Percentiles rank a stretch among this genome's conserved stretches.
Evolutionary conservation across 1,284 basidiomycete species (phyloP).

Genomic region (Butyriboletus appendiculatus): DNA sequence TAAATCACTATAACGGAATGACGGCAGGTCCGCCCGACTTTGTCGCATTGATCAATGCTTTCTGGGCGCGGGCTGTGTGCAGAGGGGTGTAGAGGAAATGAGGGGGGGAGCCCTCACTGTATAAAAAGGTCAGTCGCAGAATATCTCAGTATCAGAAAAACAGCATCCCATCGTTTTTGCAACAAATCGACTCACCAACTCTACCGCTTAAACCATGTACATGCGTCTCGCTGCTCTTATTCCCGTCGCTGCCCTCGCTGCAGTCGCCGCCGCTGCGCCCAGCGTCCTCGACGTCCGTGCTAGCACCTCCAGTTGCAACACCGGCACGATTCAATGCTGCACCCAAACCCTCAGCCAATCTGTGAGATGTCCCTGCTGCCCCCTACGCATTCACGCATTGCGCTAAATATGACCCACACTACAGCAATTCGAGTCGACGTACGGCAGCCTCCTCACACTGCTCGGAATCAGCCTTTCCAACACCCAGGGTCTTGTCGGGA

Average conservation of each 20-base stretch:
- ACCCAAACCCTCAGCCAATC: not conserved
- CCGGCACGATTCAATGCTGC: not conserved
- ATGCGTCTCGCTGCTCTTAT: slow-evolving; percentile 5
- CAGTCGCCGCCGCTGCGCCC: not conserved
- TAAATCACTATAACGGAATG: not conserved
- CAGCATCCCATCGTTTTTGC: not conserved
- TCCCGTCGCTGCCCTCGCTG: slow-evolving; percentile 7
- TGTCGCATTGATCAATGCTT: not conserved
- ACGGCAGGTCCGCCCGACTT: not conserved
- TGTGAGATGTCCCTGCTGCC: not conserved
- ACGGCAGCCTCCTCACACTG: not conserved
- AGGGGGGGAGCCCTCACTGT: not conserved
- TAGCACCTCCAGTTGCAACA: not conserved
- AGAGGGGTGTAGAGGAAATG: not conserved
- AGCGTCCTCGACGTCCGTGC: not conserved
- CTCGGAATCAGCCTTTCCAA: not conserved
- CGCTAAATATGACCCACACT: not conserved
- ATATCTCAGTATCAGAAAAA: not conserved
- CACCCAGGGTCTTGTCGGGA: not conserved
- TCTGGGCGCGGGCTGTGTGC: not conserved
- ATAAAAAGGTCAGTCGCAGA: not conserved
- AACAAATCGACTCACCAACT: not conserved
- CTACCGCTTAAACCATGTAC: not conserved
- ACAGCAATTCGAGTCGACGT: not conserved
- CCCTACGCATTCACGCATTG: not conserved